These are phyloP conservation scores for Gossypium arboreum DNA, from an alignment of 345 rosid species.

Conservation along the genomic window DNA sequence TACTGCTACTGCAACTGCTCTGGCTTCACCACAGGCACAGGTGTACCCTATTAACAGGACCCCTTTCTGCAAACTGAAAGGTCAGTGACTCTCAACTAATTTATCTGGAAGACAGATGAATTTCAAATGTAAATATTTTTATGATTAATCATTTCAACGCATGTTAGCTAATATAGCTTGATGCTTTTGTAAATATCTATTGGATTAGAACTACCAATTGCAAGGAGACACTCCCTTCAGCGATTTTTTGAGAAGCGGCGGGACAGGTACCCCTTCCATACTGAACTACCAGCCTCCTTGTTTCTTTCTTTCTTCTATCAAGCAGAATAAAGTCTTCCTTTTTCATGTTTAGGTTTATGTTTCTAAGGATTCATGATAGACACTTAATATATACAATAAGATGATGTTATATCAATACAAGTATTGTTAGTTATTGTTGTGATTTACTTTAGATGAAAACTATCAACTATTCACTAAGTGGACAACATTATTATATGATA, in stretches of 20 bases:
- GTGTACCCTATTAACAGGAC: conserved; percentile 40
- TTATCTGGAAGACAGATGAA: background rate
- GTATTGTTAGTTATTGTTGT: background rate
- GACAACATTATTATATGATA: too few species aligned
- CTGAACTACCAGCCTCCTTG: background rate
- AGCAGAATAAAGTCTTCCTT: background rate
- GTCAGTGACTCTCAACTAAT: conserved; percentile 43
- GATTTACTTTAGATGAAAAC: background rate
- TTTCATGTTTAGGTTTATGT: background rate
- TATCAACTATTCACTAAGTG: background rate
- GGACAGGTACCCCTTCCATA: conserved; percentile 55
- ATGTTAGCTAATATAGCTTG: conserved; percentile 4
- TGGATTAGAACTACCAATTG: conserved; percentile 66
- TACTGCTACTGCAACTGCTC: conserved; percentile 45
- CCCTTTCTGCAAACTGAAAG: conserved; percentile 66
- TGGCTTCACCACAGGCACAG: conserved; percentile 52
- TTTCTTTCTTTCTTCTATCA: background rate
- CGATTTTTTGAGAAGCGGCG: conserved; percentile 84
- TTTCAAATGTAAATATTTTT: conserved; percentile 10
- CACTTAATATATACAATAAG: background rate
- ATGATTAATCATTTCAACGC: background rate
- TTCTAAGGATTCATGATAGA: background rate
- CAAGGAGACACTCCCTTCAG: conserved; percentile 90
- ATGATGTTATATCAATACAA: background rate
- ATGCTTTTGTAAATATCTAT: conserved; percentile 14